Percentiles rank a stretch among this genome's conserved stretches.
These are phyloP conservation scores for Aureobasidium sp. DNA, from an alignment of 2,329 filamentous ascomycete species.

Conservation along the genomic window DNA sequence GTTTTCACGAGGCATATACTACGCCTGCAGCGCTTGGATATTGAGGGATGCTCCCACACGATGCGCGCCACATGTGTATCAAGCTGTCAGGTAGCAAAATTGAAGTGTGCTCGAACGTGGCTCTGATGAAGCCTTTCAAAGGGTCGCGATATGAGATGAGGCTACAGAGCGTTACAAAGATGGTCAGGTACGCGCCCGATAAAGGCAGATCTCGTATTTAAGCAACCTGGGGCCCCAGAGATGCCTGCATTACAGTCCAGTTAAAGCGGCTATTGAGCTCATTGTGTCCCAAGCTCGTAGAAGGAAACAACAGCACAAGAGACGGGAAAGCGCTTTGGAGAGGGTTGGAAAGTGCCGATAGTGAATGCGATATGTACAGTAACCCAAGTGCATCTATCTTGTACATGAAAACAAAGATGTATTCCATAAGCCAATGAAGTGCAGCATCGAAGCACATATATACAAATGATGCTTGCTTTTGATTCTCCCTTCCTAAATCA, in stretches of 20 bases:
- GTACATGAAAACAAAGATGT: no score
- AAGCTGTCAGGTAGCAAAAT: not conserved
- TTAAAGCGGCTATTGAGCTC: not conserved
- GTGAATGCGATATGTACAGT: not conserved
- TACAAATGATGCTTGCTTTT: slow-evolving; percentile 8
- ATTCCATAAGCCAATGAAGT: not conserved
- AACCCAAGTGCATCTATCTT: not conserved
- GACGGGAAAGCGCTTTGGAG: not conserved
- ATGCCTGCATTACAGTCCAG: not conserved
- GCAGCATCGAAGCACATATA: not conserved
- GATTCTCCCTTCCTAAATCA: not conserved
- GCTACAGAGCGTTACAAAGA: not conserved
- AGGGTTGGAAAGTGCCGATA: not conserved
- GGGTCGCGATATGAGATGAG: not conserved
- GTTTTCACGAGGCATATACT: not conserved
- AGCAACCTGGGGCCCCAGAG: slow-evolving; percentile 4
- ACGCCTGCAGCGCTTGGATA: not conserved
- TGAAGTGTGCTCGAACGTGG: not conserved
- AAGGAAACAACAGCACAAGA: not conserved
- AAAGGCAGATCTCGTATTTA: not conserved
- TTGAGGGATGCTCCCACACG: not conserved
- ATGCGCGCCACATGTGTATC: not conserved
- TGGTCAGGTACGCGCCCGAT: not conserved
- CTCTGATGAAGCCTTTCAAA: not conserved
- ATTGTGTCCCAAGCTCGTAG: not conserved